These are phyloP conservation scores for Cercospora sp. DNA, from an alignment of 2,329 filamentous ascomycete genomes.

Conservation along the genomic window DNA sequence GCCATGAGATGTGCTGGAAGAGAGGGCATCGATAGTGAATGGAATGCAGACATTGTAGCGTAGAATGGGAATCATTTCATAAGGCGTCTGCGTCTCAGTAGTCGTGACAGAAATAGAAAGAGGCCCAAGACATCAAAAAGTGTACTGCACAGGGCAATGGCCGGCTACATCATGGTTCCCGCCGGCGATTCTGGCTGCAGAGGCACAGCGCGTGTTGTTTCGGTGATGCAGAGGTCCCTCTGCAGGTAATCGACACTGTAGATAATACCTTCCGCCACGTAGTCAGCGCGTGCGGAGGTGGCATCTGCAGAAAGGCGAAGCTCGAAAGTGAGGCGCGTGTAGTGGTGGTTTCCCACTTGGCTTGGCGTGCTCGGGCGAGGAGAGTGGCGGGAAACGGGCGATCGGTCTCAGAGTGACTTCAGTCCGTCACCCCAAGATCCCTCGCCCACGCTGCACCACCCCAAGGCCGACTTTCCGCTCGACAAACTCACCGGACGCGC, in stretches of 20 bases:
- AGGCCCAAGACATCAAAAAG: background rate
- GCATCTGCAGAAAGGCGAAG: background rate
- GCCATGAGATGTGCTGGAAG: no score
- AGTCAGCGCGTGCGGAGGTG: background rate
- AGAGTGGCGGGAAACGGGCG: background rate
- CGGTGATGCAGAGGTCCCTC: background rate
- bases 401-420: constrained; percentile 1
- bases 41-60: background rate
- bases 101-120: background rate
- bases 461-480: background rate
- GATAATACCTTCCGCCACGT: background rate
- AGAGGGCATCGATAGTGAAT: no score
- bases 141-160: background rate
- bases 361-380: background rate
- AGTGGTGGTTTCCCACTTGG: background rate
- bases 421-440: background rate
- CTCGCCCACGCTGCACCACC: background rate
- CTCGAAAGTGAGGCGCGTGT: constrained; percentile 1
- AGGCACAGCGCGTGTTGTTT: background rate
- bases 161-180: background rate
- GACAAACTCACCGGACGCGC: background rate
- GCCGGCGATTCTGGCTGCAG: background rate
- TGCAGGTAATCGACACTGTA: background rate
- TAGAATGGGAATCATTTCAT: background rate
- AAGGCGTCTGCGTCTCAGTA: background rate